phyloP scores from a whole-genome alignment of 2,329 filamentous ascomycete species.

The Cercospora nicotianae region DNA sequence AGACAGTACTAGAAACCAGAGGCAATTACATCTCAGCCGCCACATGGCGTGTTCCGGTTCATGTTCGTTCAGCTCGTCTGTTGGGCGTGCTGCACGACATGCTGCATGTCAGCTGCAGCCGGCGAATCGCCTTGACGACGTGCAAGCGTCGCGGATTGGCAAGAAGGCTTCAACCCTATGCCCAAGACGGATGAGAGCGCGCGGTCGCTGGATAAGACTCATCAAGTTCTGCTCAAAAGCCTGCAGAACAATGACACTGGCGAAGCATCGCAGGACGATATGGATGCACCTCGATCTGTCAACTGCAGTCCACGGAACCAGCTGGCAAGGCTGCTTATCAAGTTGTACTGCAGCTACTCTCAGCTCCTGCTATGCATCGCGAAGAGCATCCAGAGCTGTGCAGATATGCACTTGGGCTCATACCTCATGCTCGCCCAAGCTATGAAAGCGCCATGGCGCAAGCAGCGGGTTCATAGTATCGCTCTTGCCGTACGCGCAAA shows the following conservation, averaged over 20 bases:
- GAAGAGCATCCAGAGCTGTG: background rate
- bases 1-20: slow-evolving; percentile 3
- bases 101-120: background rate
- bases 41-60: background rate
- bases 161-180: background rate
- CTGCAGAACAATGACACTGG: background rate
- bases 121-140: background rate
- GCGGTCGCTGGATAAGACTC: background rate
- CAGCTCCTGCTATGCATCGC: slow-evolving; percentile 2
- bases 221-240: background rate
- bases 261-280: background rate
- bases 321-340: background rate
- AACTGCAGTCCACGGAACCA: no score
- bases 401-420: background rate
- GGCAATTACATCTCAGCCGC: background rate
- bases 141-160: background rate
- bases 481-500: background rate
- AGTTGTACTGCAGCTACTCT: slow-evolving; percentile 1
- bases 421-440: background rate
- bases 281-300: no score
- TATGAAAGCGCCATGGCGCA: background rate
- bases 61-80: background rate
- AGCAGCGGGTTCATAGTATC: background rate
- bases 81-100: background rate
- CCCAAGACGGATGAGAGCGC: background rate